These are phyloP conservation scores for Blastomyces emzantsi DNA, from an alignment of 2,329 filamentous ascomycete genomes.

Conservation along the genomic window DNA sequence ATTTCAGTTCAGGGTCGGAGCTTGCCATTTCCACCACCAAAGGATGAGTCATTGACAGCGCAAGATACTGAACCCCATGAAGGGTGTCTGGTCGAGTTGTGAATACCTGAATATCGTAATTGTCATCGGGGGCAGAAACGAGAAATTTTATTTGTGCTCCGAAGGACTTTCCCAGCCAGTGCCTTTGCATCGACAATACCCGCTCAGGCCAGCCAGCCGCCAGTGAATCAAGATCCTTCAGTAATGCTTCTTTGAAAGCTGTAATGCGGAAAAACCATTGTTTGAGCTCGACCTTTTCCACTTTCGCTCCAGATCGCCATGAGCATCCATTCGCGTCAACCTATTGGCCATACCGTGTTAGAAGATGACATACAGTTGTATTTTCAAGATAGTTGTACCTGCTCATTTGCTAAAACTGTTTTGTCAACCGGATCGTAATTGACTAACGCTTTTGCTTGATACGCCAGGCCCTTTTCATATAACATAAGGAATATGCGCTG, in stretches of 20 bases:
- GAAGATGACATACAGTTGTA: conserved; percentile 1
- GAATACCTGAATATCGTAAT: conserved; percentile 57
- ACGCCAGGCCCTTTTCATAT: conserved; percentile 64
- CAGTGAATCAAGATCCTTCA: conserved; percentile 61
- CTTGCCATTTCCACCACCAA: conserved; percentile 55
- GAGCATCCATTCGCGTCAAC: conserved; percentile 78
- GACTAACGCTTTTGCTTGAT: conserved; percentile 72
- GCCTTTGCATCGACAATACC: conserved; percentile 72
- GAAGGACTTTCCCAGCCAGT: conserved; percentile 76
- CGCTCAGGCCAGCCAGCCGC: conserved; percentile 68
- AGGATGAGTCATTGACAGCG: conserved; percentile 64
- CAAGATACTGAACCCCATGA: conserved; percentile 79
- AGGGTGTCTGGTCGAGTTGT: conserved; percentile 80
- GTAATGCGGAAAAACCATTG: conserved; percentile 91
- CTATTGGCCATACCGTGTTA: conserved; percentile 18
- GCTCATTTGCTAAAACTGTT: conserved; percentile 85
- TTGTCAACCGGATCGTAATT: conserved; percentile 88
- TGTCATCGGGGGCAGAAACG: conserved; percentile 35
- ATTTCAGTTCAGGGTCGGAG: conserved; percentile 52
- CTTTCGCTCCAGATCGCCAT: conserved; percentile 78
- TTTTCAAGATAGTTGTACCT: conserved; percentile 34
- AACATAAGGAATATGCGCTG: conserved; percentile 77
- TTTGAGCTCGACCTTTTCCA: conserved; percentile 67
- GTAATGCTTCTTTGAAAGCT: conserved; percentile 61
- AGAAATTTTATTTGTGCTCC: conserved; percentile 66